Evolutionary conservation across 1,284 basidiomycete species (phyloP).

Genomic region (Exobasidium cylindrosporum): DNA sequence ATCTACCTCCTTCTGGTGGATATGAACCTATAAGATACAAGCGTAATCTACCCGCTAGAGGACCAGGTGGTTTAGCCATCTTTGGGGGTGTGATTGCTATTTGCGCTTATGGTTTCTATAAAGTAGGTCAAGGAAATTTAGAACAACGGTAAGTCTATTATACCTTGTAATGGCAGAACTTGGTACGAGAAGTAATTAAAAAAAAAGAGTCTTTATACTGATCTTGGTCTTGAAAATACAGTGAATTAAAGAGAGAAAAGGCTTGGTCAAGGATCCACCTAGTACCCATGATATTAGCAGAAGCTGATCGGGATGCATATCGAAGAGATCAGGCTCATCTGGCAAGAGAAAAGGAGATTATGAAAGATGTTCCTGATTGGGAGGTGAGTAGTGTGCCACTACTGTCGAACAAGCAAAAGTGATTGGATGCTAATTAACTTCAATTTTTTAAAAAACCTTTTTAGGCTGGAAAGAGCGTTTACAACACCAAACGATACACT

Average conservation of each 20-base stretch:
- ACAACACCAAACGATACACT: conserved; percentile 77
- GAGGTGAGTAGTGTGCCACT: conserved; percentile 32
- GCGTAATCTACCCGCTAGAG: conserved; percentile 87
- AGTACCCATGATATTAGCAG: conserved; percentile 79
- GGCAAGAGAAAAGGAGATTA: conserved; percentile 82
- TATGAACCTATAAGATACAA: conserved; percentile 93
- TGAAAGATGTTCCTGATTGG: conserved; percentile 93
- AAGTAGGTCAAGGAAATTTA: conserved; percentile 80
- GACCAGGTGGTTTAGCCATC: conserved; percentile 81
- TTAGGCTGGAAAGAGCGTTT: conserved; percentile 76
- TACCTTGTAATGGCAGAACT: neutral
- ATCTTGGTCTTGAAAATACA: conserved; percentile 55
- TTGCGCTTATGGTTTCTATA: conserved; percentile 89
- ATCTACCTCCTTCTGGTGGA: conserved; percentile 90
- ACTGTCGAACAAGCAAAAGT: no score
- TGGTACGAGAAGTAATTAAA: neutral
- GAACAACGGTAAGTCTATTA: conserved; percentile 75
- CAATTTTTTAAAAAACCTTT: neutral
- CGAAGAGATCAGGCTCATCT: conserved; percentile 75
- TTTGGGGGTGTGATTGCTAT: conserved; percentile 79
- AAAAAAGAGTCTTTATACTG: neutral
- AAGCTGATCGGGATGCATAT: conserved; percentile 86
- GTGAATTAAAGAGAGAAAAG: conserved; percentile 89
- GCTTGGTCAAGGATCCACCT: conserved; percentile 94
- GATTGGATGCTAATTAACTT: neutral